Evolutionary conservation across 176 grass and related monocot species (phyloP).

Genomic region (Bolboschoenus planiculmis): DNA sequence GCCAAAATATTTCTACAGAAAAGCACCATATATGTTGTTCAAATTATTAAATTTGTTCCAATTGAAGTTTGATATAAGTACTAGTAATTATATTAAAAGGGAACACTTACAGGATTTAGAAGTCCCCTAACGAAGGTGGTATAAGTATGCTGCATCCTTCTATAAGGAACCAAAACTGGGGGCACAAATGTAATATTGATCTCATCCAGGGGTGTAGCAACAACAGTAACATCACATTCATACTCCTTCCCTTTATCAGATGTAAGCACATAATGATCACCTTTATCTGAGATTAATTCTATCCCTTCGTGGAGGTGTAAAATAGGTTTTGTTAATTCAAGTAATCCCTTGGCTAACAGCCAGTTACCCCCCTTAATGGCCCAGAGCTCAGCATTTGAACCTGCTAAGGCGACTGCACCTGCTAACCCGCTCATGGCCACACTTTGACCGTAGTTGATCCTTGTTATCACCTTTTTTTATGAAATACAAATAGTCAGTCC

Average conservation of each 20-base stretch:
- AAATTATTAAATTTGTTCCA: conserved; percentile 5
- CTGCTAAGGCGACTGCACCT: conserved; percentile 76
- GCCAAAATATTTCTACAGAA: conserved; percentile 68
- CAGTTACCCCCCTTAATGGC: conserved; percentile 75
- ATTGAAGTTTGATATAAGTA: not conserved
- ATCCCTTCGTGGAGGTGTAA: conserved; percentile 79
- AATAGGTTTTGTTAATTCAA: conserved; percentile 55
- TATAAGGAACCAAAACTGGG: conserved; percentile 53
- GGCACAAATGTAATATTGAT: conserved; percentile 72
- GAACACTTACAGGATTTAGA: conserved; percentile 66
- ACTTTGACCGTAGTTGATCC: conserved; percentile 92
- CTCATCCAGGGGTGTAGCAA: conserved; percentile 85
- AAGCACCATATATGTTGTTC: not conserved
- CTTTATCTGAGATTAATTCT: conserved; percentile 48
- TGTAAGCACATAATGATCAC: conserved; percentile 62
- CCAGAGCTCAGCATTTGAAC: conserved; percentile 75
- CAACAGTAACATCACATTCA: conserved; percentile 51
- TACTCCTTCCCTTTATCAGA: conserved; percentile 63
- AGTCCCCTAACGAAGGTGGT: conserved; percentile 78
- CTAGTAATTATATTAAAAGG: not conserved
- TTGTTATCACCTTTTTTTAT: conserved; percentile 73
- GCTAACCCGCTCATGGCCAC: conserved; percentile 66
- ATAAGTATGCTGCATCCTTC: conserved; percentile 83
- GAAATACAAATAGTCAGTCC: not conserved
- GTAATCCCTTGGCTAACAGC: conserved; percentile 59